Evolutionary conservation across 139 green algal genomes (phyloP).

Genomic region (Eudorina sp.): DNA sequence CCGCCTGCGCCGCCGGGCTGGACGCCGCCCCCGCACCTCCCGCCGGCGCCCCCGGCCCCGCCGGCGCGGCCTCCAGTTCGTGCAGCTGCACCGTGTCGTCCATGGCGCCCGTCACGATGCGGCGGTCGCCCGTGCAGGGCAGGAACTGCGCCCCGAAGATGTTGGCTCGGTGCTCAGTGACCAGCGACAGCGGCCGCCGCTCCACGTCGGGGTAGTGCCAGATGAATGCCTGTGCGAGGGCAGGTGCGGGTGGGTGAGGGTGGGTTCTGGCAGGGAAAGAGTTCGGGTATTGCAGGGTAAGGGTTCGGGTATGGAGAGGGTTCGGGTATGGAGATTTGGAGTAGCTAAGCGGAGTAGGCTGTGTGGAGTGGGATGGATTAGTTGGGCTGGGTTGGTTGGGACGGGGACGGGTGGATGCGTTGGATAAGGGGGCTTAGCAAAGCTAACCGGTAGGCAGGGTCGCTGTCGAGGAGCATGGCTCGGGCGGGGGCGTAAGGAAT

Average conservation of each 20-base stretch:
- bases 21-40: neutral
- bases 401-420: too few relatives aligned
- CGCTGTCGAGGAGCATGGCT: too few relatives aligned
- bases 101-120: conserved; percentile 61
- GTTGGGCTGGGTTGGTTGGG: too few relatives aligned
- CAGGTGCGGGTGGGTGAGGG: neutral
- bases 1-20: neutral
- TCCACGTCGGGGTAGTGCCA: conserved; percentile 77
- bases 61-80: conserved; percentile 59
- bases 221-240: conserved; percentile 73
- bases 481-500: too few relatives aligned
- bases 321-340: too few relatives aligned
- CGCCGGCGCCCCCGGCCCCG: too few relatives aligned
- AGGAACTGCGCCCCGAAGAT: conserved; percentile 92
- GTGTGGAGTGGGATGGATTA: neutral
- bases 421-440: too few relatives aligned
- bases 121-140: conserved; percentile 68
- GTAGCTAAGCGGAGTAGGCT: neutral
- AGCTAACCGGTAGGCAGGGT: too few relatives aligned
- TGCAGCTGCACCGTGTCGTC: conserved; percentile 86
- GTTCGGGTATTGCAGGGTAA: too few relatives aligned
- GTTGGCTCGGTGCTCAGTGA: conserved; percentile 84
- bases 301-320: too few relatives aligned
- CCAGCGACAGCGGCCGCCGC: conserved; percentile 65
- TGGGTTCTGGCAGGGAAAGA: too few relatives aligned